Evolutionary conservation across 352 stramenopile genomes (phyloP).

Genomic region (Phytophthora pisi): DNA sequence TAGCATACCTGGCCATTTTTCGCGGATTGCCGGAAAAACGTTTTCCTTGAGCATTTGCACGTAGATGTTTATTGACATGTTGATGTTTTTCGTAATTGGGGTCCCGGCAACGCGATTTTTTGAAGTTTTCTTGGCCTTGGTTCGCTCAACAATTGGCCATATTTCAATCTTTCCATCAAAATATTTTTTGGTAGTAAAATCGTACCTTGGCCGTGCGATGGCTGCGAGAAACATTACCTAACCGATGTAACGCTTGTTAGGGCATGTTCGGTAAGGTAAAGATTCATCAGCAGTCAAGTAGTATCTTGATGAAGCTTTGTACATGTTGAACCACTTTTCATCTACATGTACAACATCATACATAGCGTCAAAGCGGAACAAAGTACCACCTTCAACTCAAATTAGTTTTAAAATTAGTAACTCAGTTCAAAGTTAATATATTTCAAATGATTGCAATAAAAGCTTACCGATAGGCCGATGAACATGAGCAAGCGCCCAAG

Average conservation of each 20-base stretch:
- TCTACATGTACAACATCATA: constrained; percentile 13
- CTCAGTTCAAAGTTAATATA: too few relatives aligned
- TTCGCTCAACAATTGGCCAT: constrained; percentile 14
- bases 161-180: constrained; percentile 29
- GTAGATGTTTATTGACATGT: constrained; percentile 8
- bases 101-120: background rate
- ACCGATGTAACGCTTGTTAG: constrained; percentile 7
- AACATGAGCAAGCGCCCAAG: constrained; percentile 7
- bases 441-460: too few relatives aligned
- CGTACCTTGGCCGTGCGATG: constrained; percentile 14
- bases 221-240: constrained; percentile 7
- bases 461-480: background rate
- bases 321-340: too few relatives aligned
- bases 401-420: too few relatives aligned
- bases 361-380: constrained; percentile 8
- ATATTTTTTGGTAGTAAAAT: constrained; percentile 7
- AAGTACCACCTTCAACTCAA: background rate
- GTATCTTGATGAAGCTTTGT: background rate
- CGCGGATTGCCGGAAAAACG: constrained; percentile 14
- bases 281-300: constrained; percentile 12
- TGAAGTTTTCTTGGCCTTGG: background rate
- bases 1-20: constrained; percentile 10
- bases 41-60: constrained; percentile 14
- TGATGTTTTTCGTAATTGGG: constrained; percentile 18
- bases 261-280: constrained; percentile 8